Base-by-base conservation (phyloP, 805 yeast genomes). In the Metschnikowia corniflorae region DNA sequence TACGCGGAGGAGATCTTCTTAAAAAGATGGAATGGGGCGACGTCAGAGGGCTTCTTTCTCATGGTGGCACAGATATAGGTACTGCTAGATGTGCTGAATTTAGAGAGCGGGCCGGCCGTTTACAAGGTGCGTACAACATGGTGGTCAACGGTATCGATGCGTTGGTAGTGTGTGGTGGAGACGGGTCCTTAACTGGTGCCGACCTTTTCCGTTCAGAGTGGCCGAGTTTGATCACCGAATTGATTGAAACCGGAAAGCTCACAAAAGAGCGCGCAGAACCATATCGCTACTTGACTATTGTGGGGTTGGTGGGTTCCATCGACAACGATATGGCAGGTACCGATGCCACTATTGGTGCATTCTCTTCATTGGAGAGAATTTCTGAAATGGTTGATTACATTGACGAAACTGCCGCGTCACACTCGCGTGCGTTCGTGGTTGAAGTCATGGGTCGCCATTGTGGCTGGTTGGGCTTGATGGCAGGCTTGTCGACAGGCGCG, bases 361-460 rank as follows among this genome's bases (percentile, higher is more conserved):
- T 79, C 65, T 87, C 97, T 7, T 86, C 97, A 4, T 73, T 93
- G 51, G 96, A 84, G 48, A 73, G 98, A 58, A 93, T 93, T 51
- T 84, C 95, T 63, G 86, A 87, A 62, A 82, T 86, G 71, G 88
- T 93, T 44, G 97, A 93, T 63, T 91, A 87, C 68, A 93, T 93
- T 50, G 97, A 89, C 62, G 96, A 97, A 35, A 93, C 98, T 24
- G 98, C 98, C 13, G 78, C 85, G 49, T 91, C 97, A 2, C 98
- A 93, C 62, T 86, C 96, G 10, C 78, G 98, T 56, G 98, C 98
- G 6, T 93, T 93, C 60, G 96, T 93, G 29, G 85, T 93, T 42
- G 98, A 93, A 61, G 98, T 93, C 26, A 93, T 93, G 98, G 98
- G 98, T 44, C 80, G 98, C 58, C 97, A 93, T 62, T 93, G 98